Conservation (phyloP, 495 filamentous ascomycete species). For the Trichoderma virens region DNA sequence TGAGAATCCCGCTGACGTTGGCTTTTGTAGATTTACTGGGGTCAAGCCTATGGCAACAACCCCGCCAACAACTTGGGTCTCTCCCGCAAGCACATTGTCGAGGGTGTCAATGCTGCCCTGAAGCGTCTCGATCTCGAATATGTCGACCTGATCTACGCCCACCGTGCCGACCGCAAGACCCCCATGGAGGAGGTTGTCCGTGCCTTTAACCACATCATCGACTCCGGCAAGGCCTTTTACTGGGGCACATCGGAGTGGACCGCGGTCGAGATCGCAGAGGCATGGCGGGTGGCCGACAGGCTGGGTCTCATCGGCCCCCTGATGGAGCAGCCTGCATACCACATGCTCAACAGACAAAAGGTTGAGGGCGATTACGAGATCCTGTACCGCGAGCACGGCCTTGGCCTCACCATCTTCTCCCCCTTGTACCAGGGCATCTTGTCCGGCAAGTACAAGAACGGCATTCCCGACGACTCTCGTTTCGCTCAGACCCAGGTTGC, state of each 20-base stretch:
- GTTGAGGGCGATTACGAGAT: conserved; percentile 70
- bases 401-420: conserved; percentile 67
- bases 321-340: conserved; percentile 83
- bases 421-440: conserved; percentile 67
- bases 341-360: conserved; percentile 62
- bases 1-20: neutral
- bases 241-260: conserved; percentile 90
- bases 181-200: conserved; percentile 85
- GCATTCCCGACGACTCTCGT: conserved; percentile 49
- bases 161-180: conserved; percentile 73
- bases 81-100: conserved; percentile 74
- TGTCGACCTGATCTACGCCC: conserved; percentile 78
- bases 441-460: conserved; percentile 76
- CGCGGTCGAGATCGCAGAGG: conserved; percentile 71
- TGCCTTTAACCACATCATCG: conserved; percentile 74
- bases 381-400: conserved; percentile 54
- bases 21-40: conserved; percentile 57
- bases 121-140: conserved; percentile 63
- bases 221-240: conserved; percentile 74
- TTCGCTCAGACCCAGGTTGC: conserved; percentile 38
- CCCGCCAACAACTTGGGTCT: conserved; percentile 70
- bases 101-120: conserved; percentile 58
- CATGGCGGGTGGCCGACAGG: conserved; percentile 64
- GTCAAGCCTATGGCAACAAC: conserved; percentile 49
- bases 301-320: conserved; percentile 72